phyloP scores from a whole-genome alignment of 2,329 filamentous ascomycete species.

The Sclerotiophoma versabilis region DNA sequence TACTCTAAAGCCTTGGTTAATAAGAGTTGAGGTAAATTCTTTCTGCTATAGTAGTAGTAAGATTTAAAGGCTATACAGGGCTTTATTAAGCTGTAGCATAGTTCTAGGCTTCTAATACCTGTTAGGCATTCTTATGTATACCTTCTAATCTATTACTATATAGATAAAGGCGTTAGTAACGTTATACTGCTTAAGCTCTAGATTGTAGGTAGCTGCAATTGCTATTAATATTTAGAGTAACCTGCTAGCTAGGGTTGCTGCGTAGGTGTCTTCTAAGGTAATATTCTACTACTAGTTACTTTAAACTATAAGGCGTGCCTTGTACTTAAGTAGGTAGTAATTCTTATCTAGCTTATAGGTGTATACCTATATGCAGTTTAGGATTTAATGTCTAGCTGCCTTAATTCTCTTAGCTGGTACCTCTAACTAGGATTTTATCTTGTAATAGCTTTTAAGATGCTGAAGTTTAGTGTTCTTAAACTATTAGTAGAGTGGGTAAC shows the following conservation, averaged over 20 bases:
- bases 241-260: slow-evolving; percentile 6
- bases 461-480: not conserved
- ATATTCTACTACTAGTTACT: not conserved
- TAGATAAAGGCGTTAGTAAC: slow-evolving; percentile 10
- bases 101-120: not conserved
- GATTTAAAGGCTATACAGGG: slow-evolving; percentile 8
- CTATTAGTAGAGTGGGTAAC: too few species aligned
- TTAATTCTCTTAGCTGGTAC: not conserved
- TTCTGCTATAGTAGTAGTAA: slow-evolving; percentile 9
- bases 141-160: slow-evolving; percentile 1
- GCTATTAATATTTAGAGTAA: not conserved
- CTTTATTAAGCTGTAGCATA: slow-evolving; percentile 5
- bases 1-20: not conserved
- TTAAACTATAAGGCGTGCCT: not conserved
- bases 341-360: not conserved
- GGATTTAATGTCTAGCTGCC: not conserved
- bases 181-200: slow-evolving; percentile 8
- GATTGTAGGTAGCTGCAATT: not conserved
- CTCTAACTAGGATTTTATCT: not conserved
- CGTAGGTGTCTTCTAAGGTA: slow-evolving; percentile 13
- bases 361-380: not conserved
- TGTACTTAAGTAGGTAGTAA: not conserved
- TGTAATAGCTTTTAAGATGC: not conserved
- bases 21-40: slow-evolving; percentile 2
- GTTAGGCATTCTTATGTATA: slow-evolving; percentile 11